Evolutionary conservation across 2,329 filamentous ascomycete species (phyloP), one percentile per base, ranked within the genome.

Genomic region (Pseudopithomyces chartarum): DNA sequence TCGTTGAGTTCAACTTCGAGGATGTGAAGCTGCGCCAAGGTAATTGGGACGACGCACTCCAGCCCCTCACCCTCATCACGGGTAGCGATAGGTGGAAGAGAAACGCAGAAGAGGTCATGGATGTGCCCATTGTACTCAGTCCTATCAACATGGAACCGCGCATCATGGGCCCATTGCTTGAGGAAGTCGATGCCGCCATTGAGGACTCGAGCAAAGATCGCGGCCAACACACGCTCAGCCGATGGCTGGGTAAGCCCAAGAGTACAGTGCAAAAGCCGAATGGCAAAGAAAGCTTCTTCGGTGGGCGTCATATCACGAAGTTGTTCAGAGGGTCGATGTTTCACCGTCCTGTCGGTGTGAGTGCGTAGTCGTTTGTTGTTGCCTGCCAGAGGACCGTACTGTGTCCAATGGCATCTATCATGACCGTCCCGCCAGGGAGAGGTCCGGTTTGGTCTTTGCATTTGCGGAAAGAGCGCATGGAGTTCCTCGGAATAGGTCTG

Each of bases 31-130:
- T 96, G 42, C 82, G 86, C 49, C 83, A 85, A 58, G 91, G 90
- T 26, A 88, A 82, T 55, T 96, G 91, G 91, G 89, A 95, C 56
- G 88, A 92, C 29, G 91, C 91, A 0, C 83, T 96, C n/a, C 85
- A 87, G 38, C 89, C 90, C 1, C 78, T 96, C 55, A 86, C 84
- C 23, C 63, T 68, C 68, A 80, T 69, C 47, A 72, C 73, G 11
- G 70, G 75, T 50, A 66, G 68, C 73, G 76, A 79, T 60, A 76
- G 64, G 15, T 76, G 74, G 74, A 76, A 76, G 63, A 56, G 61
- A 71, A 66, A 80, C 73, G 60, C 78, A 64, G 60, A 74, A 49
- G 75, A 77, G 54, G 70, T 76, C 50, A 77, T 77, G 75, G 75
- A 78, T 52, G 75, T 77, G 19, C 75, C 75, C 0, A 69, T 78